A percentile compares a stretch with the other conserved stretches of the same genome.
Evolutionary conservation across 305 asterid genomes (phyloP).

Genomic region (Fraxinus paxiana): DNA sequence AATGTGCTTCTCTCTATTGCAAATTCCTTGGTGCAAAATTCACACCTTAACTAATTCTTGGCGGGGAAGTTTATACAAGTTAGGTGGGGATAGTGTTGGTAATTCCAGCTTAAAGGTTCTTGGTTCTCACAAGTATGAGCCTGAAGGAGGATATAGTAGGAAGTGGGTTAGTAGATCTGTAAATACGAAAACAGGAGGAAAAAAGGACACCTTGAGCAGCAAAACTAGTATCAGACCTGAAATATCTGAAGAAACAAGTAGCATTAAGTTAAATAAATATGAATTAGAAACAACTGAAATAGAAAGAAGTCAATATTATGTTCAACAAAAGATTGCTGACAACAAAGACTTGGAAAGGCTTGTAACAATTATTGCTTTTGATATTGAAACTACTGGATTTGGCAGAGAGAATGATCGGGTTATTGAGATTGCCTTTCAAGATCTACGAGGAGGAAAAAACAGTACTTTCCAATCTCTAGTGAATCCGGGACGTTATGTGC

Average conservation of each 20-base stretch:
- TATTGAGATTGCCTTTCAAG: slow-evolving; percentile 83
- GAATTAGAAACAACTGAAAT: slow-evolving; percentile 33
- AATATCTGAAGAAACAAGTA: slow-evolving; percentile 37
- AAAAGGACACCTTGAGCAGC: slow-evolving; percentile 32
- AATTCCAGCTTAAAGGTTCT: slow-evolving; percentile 43
- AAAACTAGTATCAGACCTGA: slow-evolving; percentile 38
- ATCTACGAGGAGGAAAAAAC: slow-evolving; percentile 82
- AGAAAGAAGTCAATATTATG: slow-evolving; percentile 36
- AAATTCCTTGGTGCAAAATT: slow-evolving; percentile 59
- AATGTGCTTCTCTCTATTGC: slow-evolving; percentile 78
- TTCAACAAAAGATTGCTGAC: slow-evolving; percentile 33
- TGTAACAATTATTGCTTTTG: slow-evolving; percentile 62
- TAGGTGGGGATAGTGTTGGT: slow-evolving; percentile 35
- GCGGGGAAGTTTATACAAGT: slow-evolving; percentile 45
- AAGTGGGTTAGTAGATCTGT: slow-evolving; percentile 50
- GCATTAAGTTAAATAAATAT: slow-evolving; percentile 24
- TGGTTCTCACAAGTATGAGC: slow-evolving; percentile 47
- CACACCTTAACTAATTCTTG: slow-evolving; percentile 57
- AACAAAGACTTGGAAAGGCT: slow-evolving; percentile 54
- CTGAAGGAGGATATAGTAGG: slow-evolving; percentile 52
- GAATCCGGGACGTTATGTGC: slow-evolving; percentile 65
- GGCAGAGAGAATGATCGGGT: slow-evolving; percentile 52
- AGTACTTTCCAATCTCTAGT: slow-evolving; percentile 83
- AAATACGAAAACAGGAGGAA: slow-evolving; percentile 43
- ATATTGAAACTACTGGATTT: slow-evolving; percentile 90